A percentile compares a stretch with the other conserved stretches of the same genome.
Conservation (phyloP, 495 filamentous ascomycete genomes). For the Polyplosphaeria fusca region DNA sequence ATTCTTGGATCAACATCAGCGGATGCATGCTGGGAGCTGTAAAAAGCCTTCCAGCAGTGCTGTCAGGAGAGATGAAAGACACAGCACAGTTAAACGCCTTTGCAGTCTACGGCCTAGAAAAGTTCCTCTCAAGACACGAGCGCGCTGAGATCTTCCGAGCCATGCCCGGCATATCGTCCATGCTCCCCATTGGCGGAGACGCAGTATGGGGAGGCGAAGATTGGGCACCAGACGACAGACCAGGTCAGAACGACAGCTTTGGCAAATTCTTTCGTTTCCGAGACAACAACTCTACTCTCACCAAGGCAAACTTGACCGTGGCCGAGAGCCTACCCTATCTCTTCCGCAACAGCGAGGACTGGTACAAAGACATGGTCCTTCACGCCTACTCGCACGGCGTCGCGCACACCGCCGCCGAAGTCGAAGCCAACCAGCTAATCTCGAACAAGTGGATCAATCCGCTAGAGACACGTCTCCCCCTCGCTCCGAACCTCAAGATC, state of each 20-base stretch:
- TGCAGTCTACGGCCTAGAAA: slow-evolving; percentile 94
- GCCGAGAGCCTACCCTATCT: slow-evolving; percentile 74
- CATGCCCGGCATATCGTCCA: slow-evolving; percentile 94
- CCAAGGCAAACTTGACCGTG: slow-evolving; percentile 71
- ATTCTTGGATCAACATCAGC: slow-evolving; percentile 95
- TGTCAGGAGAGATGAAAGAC: slow-evolving; percentile 97
- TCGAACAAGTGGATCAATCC: slow-evolving; percentile 92
- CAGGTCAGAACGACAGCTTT: slow-evolving; percentile 65
- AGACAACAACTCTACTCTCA: slow-evolving; percentile 58
- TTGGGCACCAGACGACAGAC: slow-evolving; percentile 85
- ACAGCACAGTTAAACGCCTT: slow-evolving; percentile 97
- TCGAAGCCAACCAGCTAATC: slow-evolving; percentile 80
- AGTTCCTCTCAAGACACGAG: slow-evolving; percentile 86
- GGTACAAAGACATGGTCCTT: slow-evolving; percentile 73
- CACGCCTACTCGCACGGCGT: slow-evolving; percentile 83
- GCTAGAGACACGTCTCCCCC: slow-evolving; percentile 81
- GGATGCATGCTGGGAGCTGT: slow-evolving; percentile 96
- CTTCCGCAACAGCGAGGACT: slow-evolving; percentile 70
- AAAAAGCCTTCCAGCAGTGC: slow-evolving; percentile 85
- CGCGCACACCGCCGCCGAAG: slow-evolving; percentile 73
- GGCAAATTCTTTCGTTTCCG: slow-evolving; percentile 86
- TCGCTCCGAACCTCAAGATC: slow-evolving; percentile 88
- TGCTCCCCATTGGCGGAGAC: slow-evolving; percentile 94
- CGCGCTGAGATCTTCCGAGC: slow-evolving; percentile 90
- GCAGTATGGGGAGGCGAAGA: slow-evolving; percentile 89